These are phyloP conservation scores for Endoconidiophora laricicola DNA, from an alignment of 2,329 filamentous ascomycete species.

Conservation along the genomic window DNA sequence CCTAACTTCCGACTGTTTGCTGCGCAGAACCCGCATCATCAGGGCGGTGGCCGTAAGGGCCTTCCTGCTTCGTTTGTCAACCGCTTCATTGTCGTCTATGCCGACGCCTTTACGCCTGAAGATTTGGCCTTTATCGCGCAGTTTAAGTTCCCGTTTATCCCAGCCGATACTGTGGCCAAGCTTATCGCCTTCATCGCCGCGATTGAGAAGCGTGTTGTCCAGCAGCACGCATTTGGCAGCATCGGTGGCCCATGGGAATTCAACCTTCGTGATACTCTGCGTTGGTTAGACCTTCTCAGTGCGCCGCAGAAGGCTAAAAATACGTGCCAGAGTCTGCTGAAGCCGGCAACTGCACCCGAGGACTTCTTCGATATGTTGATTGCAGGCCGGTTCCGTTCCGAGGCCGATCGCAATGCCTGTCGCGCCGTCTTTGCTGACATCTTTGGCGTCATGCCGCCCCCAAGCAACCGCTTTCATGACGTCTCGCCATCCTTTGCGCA, in stretches of 20 bases:
- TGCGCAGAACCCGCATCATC: constrained; percentile 92
- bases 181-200: constrained; percentile 67
- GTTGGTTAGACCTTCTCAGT: constrained; percentile 65
- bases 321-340: constrained; percentile 15
- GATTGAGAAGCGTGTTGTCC: constrained; percentile 56
- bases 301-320: constrained; percentile 18
- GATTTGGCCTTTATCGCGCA: constrained; percentile 72
- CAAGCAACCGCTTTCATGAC: constrained; percentile 55
- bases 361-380: constrained; percentile 67
- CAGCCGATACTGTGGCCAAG: constrained; percentile 39
- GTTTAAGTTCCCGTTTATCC: constrained; percentile 54
- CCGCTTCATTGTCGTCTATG: constrained; percentile 93
- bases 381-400: constrained; percentile 67
- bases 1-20: constrained; percentile 87
- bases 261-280: constrained; percentile 75
- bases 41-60: constrained; percentile 89
- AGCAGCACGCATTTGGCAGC: constrained; percentile 38
- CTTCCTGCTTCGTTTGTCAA: constrained; percentile 93
- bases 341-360: constrained; percentile 32
- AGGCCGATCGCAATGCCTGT: constrained; percentile 49
- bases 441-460: constrained; percentile 36
- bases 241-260: constrained; percentile 84
- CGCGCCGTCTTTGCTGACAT: constrained; percentile 47
- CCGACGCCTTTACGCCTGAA: constrained; percentile 67
- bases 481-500: constrained; percentile 51